Conservation (phyloP, 2,329 filamentous ascomycete genomes). For the Gaeumannomyces tritici region DNA sequence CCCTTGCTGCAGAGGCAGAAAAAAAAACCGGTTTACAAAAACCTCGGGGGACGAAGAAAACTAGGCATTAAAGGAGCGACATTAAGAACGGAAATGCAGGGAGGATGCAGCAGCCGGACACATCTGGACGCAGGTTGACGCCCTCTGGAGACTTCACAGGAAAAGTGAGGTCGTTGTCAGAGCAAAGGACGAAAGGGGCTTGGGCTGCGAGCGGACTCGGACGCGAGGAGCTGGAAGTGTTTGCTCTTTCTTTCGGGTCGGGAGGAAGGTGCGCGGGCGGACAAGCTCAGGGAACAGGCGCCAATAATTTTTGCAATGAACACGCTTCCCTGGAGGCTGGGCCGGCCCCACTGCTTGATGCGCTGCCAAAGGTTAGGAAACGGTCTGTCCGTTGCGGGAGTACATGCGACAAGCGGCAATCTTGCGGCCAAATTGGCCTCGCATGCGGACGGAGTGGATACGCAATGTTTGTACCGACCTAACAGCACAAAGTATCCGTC, state of each 20-base stretch:
- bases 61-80: slow-evolving; percentile 11
- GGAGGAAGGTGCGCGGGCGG: neutral
- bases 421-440: neutral
- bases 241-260: neutral
- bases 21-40: neutral
- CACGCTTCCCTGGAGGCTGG: slow-evolving; percentile 1
- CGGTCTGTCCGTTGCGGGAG: neutral
- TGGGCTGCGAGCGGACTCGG: slow-evolving; percentile 2
- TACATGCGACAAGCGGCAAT: neutral
- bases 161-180: neutral
- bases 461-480: neutral
- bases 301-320: slow-evolving; percentile 2
- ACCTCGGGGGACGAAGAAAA: slow-evolving; percentile 2
- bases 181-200: neutral
- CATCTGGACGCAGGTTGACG: slow-evolving; percentile 6
- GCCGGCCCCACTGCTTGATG: neutral
- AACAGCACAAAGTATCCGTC: neutral
- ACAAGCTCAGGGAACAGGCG: neutral
- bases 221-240: neutral
- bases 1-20: neutral
- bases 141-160: neutral
- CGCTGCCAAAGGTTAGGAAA: neutral
- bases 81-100: slow-evolving; percentile 7
- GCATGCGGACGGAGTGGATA: neutral
- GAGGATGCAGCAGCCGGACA: slow-evolving; percentile 7